Percentiles rank a stretch among this genome's conserved stretches.
Evolutionary conservation across 129 eudicot genomes (phyloP).

Genomic region (Daucus carota): DNA sequence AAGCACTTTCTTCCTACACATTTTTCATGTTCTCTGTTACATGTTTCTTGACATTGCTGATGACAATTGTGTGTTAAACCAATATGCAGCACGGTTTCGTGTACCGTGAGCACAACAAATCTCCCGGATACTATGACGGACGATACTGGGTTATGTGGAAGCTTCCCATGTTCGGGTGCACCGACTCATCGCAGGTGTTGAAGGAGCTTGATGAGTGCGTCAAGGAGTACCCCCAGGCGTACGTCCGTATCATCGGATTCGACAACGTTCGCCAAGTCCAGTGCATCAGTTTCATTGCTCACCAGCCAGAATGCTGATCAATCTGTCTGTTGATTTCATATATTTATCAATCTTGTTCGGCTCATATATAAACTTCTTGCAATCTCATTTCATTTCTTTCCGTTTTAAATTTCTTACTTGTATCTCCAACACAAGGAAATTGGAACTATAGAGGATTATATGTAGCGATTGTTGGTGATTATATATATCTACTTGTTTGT

Average conservation of each 20-base stretch:
- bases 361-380: not conserved
- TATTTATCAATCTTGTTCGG: not conserved
- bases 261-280: slow-evolving; percentile 70
- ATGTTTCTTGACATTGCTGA: not conserved
- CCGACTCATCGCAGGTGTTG: slow-evolving; percentile 49
- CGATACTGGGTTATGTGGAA: slow-evolving; percentile 93
- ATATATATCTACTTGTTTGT: not conserved
- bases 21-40: not conserved
- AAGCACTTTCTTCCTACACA: not conserved
- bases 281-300: slow-evolving; percentile 60
- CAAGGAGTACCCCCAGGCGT: slow-evolving; percentile 52
- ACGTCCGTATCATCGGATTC: slow-evolving; percentile 66
- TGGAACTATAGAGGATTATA: slow-evolving; percentile 7
- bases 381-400: not conserved
- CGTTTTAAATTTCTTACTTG: not conserved
- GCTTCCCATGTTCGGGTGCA: slow-evolving; percentile 80
- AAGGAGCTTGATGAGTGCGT: slow-evolving; percentile 42
- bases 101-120: slow-evolving; percentile 49
- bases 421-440: not conserved
- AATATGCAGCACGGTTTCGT: slow-evolving; percentile 45
- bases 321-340: not conserved
- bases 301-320: slow-evolving; percentile 30
- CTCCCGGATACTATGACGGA: slow-evolving; percentile 82
- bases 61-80: not conserved
- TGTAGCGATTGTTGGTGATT: not conserved